phyloP scores from a whole-genome alignment of 2,329 filamentous ascomycete species.

The Huntiella bhutanensis region DNA sequence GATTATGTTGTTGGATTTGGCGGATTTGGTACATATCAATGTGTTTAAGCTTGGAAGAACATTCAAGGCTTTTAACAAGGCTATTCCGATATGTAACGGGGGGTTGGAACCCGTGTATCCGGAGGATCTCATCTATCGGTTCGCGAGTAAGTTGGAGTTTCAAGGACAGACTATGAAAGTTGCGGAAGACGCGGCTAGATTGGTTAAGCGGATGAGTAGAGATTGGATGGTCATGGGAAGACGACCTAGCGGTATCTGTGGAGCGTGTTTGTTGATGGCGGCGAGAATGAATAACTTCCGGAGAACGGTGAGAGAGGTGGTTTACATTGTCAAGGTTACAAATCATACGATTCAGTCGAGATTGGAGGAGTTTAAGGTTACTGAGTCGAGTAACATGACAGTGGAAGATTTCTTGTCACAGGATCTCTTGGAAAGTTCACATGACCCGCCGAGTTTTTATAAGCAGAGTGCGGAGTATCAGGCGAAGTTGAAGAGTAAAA shows the following conservation, averaged over 20 bases:
- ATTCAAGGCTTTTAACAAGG: constrained; percentile 65
- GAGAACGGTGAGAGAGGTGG: constrained; percentile 77
- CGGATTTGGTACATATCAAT: constrained; percentile 65
- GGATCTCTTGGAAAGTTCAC: constrained; percentile 51
- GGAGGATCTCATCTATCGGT: constrained; percentile 80
- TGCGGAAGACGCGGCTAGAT: constrained; percentile 68
- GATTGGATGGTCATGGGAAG: constrained; percentile 97
- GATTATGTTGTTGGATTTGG: constrained; percentile 87
- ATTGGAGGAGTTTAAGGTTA: constrained; percentile 76
- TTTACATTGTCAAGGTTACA: constrained; percentile 96
- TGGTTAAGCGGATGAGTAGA: constrained; percentile 80
- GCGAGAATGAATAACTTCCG: constrained; percentile 98
- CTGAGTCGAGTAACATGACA: constrained; percentile 65
- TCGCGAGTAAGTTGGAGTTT: constrained; percentile 83
- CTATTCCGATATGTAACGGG: constrained; percentile 49
- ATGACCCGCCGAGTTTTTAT: constrained; percentile 73
- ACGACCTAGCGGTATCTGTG: constrained; percentile 81
- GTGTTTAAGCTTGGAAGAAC: constrained; percentile 82
- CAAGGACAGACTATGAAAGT: constrained; percentile 64
- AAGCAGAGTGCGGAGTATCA: constrained; percentile 42
- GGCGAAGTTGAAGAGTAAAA: constrained; percentile 30
- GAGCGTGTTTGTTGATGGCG: constrained; percentile 82
- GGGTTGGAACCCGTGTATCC: constrained; percentile 54
- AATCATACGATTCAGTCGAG: constrained; percentile 85
- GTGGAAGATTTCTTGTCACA: constrained; percentile 67